These are phyloP conservation scores for Chondrostereum purpureum DNA, from an alignment of 1,284 basidiomycete species.

Conservation along the genomic window DNA sequence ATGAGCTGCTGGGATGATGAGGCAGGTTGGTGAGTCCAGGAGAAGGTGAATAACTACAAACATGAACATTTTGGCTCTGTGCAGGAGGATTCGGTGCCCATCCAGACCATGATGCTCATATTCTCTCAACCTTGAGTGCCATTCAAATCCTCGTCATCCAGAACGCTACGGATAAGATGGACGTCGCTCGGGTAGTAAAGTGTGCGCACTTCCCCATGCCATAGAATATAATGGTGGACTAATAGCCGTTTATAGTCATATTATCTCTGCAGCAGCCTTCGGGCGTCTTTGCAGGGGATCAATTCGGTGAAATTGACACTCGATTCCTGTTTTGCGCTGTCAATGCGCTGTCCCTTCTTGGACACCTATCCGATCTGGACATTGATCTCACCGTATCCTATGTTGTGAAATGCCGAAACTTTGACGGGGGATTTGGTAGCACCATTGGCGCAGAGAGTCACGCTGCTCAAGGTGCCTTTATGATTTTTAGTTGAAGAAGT, in stretches of 20 bases:
- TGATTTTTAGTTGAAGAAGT: conserved; percentile 2
- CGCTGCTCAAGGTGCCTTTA: conserved; percentile 73
- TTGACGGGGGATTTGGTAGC: conserved; percentile 93
- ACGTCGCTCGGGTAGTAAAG: conserved; percentile 63
- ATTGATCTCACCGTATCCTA: conserved; percentile 67
- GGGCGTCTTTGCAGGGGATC: conserved; percentile 87
- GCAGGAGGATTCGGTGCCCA: conserved; percentile 91
- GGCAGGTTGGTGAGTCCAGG: conserved; percentile 50
- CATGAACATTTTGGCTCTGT: conserved; percentile 4
- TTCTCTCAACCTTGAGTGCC: conserved; percentile 83
- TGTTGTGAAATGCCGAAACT: conserved; percentile 79
- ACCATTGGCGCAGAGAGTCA: conserved; percentile 86
- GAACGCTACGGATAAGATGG: conserved; percentile 69
- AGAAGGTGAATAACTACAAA: conserved; percentile 8
- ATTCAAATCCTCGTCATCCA: conserved; percentile 90
- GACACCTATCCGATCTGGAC: conserved; percentile 57
- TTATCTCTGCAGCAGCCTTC: conserved; percentile 77
- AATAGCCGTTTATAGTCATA: conserved; percentile 67
- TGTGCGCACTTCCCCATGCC: conserved; percentile 46
- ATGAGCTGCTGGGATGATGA: conserved; percentile 92
- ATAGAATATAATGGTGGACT: conserved; percentile 2
- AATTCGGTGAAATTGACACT: conserved; percentile 87
- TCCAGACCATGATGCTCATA: conserved; percentile 89
- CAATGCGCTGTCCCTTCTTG: conserved; percentile 77
- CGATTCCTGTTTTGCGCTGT: conserved; percentile 89